Evolutionary conservation across 768 basidiomycete genomes (phyloP).

Genomic region (Phallus indusiatus): DNA sequence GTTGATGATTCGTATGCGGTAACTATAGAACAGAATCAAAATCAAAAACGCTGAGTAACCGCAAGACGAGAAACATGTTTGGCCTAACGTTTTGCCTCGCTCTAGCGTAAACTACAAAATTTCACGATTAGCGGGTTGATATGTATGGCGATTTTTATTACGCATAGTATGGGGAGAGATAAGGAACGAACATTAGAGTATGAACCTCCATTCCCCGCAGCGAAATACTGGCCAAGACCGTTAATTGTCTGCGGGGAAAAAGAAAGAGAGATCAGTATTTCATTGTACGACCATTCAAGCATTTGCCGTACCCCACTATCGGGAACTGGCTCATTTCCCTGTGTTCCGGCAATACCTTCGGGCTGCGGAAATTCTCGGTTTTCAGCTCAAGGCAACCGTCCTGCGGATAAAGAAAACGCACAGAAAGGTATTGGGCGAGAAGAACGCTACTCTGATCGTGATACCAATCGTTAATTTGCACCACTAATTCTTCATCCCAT

Average conservation of each 20-base stretch:
- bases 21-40: slow-evolving; percentile 17
- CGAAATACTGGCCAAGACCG: slow-evolving; percentile 24
- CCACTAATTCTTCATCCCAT: slow-evolving; percentile 32
- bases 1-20: slow-evolving; percentile 41
- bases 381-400: background rate
- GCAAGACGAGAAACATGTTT: background rate
- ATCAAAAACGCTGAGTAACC: background rate
- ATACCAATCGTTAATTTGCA: slow-evolving; percentile 27
- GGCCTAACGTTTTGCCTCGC: slow-evolving; percentile 19
- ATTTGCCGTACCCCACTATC: slow-evolving; percentile 21
- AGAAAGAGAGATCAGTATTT: background rate
- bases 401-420: background rate
- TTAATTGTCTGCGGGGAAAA: slow-evolving; percentile 22
- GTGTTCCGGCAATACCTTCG: slow-evolving; percentile 21
- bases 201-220: slow-evolving; percentile 18
- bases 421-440: slow-evolving; percentile 17
- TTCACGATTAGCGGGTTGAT: slow-evolving; percentile 14
- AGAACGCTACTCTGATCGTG: slow-evolving; percentile 20
- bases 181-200: slow-evolving; percentile 19
- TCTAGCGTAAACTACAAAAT: slow-evolving; percentile 26
- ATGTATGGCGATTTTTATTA: background rate
- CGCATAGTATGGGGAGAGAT: background rate
- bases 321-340: slow-evolving; percentile 28
- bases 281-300: background rate
- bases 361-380: slow-evolving; percentile 13